Conservation (phyloP, 2,329 filamentous ascomycete genomes). For the Erysiphe neolycopersici region DNA sequence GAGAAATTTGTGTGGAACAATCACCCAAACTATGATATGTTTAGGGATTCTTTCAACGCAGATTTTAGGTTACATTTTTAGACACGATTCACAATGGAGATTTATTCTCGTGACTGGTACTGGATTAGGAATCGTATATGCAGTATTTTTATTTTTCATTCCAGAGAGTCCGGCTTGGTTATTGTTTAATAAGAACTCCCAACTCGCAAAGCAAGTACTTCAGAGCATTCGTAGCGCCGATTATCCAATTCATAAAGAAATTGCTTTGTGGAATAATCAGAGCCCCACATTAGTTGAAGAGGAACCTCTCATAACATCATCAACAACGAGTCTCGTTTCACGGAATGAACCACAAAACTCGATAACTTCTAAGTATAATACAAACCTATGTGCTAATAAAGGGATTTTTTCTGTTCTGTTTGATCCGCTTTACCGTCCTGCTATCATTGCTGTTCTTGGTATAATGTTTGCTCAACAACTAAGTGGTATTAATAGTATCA, state of each 20-base stretch:
- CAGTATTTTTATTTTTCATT: conserved; percentile 43
- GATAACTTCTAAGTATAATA: not conserved
- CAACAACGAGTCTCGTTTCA: not conserved
- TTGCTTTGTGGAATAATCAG: conserved; percentile 28
- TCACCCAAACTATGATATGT: conserved; percentile 89
- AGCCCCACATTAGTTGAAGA: conserved; percentile 8
- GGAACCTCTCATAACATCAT: conserved; percentile 7
- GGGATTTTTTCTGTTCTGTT: conserved; percentile 38
- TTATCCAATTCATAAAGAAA: conserved; percentile 47
- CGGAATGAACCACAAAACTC: not conserved
- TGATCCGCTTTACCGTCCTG: conserved; percentile 40
- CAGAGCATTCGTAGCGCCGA: conserved; percentile 48
- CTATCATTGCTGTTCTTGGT: conserved; percentile 60
- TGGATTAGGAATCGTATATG: conserved; percentile 38
- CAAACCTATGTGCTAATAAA: conserved; percentile 16
- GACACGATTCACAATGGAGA: conserved; percentile 54
- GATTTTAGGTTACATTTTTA: conserved; percentile 65
- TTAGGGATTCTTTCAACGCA: conserved; percentile 68
- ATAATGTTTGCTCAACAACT: conserved; percentile 87
- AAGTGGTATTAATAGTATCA: conserved; percentile 83
- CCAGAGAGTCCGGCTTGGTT: conserved; percentile 79
- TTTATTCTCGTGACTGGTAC: conserved; percentile 54
- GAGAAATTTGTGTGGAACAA: conserved; percentile 53
- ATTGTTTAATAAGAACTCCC: conserved; percentile 33
- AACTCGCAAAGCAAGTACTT: conserved; percentile 37